Conservation (phyloP, 2,329 filamentous ascomycete genomes). For the Aureobasidium pullulans region DNA sequence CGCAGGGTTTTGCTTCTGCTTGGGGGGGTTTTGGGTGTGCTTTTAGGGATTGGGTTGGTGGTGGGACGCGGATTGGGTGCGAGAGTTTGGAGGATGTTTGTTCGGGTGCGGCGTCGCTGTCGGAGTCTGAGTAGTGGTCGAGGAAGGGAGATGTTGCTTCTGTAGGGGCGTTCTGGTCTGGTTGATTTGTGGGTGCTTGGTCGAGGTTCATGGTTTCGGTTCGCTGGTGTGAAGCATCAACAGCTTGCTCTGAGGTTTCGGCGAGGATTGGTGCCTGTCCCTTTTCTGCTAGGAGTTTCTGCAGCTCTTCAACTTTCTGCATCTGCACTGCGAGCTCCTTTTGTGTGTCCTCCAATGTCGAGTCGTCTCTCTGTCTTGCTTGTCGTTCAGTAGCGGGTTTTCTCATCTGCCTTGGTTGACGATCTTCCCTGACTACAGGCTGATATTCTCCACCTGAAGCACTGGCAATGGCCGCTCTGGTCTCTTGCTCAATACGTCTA, state of each 20-base stretch:
- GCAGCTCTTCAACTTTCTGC: conserved; percentile 26
- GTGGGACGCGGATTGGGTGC: conserved; percentile 10
- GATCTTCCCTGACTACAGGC: neutral
- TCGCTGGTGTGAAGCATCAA: neutral
- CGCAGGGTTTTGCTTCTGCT: conserved; percentile 20
- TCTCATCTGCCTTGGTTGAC: neutral
- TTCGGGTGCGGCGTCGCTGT: conserved; percentile 32
- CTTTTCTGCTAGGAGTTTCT: conserved; percentile 22
- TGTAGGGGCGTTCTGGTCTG: neutral
- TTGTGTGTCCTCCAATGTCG: conserved; percentile 16
- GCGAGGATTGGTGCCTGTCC: neutral
- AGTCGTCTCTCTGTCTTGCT: neutral
- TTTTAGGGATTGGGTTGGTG: neutral
- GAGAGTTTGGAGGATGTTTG: conserved; percentile 30
- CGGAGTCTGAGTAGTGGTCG: conserved; percentile 17
- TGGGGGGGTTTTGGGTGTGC: neutral
- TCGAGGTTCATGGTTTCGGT: neutral
- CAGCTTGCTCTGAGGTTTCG: neutral
- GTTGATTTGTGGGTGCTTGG: neutral
- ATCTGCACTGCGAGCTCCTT: conserved; percentile 17
- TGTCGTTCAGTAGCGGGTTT: neutral
- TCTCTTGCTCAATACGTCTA: conserved; percentile 24
- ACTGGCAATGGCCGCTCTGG: conserved; percentile 5
- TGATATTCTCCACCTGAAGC: conserved; percentile 8
- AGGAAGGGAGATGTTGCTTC: neutral